These are phyloP conservation scores for Aspergillus sp. DNA, from an alignment of 2,329 filamentous ascomycete species.

Conservation along the genomic window DNA sequence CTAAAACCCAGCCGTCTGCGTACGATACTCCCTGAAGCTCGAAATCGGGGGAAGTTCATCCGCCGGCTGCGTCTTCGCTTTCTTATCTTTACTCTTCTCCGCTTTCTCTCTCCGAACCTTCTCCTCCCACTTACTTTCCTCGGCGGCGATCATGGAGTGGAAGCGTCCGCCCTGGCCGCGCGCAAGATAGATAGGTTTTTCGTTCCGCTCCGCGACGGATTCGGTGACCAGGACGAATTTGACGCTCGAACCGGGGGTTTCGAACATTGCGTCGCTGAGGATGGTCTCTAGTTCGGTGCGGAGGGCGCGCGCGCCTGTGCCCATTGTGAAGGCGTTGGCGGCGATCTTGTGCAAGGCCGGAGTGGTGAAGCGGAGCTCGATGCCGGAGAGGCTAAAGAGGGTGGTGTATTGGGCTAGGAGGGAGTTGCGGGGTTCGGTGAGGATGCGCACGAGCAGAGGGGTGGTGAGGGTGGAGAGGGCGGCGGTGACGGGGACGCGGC, in stretches of 20 bases:
- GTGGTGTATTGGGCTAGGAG: conserved; percentile 86
- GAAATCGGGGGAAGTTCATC: conserved; percentile 23
- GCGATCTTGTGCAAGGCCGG: conserved; percentile 81
- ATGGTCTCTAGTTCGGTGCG: conserved; percentile 81
- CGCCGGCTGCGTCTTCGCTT: conserved; percentile 8
- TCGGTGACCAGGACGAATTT: conserved; percentile 75
- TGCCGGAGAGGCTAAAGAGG: conserved; percentile 76
- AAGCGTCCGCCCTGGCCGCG: conserved; percentile 55
- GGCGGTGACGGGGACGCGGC: conserved; percentile 88
- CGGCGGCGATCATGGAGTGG: conserved; percentile 52
- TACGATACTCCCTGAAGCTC: conserved; percentile 50
- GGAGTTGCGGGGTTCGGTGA: conserved; percentile 89
- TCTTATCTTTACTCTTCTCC: conserved; percentile 28
- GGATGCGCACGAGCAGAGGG: conserved; percentile 73
- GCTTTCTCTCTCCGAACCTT: conserved; percentile 37
- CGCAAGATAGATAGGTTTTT: conserved; percentile 55
- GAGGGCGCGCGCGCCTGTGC: conserved; percentile 77
- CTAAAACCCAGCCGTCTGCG: conserved; percentile 34
- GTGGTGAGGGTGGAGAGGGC: conserved; percentile 75
- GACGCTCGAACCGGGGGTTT: conserved; percentile 66
- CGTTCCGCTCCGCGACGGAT: conserved; percentile 63
- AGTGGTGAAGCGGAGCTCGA: conserved; percentile 79
- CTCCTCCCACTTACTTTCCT: conserved; percentile 54
- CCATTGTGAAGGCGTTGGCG: conserved; percentile 65
- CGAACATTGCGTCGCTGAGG: conserved; percentile 77